These are phyloP conservation scores for Monosporascus sp. DNA, from an alignment of 2,329 filamentous ascomycete genomes.

Conservation along the genomic window DNA sequence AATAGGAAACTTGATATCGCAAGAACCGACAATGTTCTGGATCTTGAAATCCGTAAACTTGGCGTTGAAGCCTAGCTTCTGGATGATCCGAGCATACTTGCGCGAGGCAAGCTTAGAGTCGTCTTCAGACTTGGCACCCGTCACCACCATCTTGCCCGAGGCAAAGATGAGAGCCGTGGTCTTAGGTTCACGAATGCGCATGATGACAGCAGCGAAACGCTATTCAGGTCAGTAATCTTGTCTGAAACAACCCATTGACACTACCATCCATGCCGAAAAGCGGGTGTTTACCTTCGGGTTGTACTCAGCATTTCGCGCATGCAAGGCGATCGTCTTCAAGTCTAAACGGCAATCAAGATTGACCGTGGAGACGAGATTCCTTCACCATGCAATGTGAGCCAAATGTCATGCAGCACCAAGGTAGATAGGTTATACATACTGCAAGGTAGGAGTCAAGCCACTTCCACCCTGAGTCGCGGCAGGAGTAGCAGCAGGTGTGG, in stretches of 20 bases:
- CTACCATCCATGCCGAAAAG: background rate
- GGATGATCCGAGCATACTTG: slow-evolving; percentile 98
- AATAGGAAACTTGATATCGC: slow-evolving; percentile 99
- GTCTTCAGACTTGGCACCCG: slow-evolving; percentile 95
- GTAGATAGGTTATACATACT: slow-evolving; percentile 71
- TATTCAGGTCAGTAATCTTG: slow-evolving; percentile 37
- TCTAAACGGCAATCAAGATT: slow-evolving; percentile 97
- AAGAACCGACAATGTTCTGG: slow-evolving; percentile 97
- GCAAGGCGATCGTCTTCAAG: slow-evolving; percentile 96
- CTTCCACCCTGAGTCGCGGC: slow-evolving; percentile 76
- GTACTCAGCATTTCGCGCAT: slow-evolving; percentile 97
- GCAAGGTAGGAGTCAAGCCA: slow-evolving; percentile 87
- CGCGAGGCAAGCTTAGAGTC: slow-evolving; percentile 94
- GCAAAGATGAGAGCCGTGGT: slow-evolving; percentile 98
- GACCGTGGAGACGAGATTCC: slow-evolving; percentile 98
- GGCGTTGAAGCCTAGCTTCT: slow-evolving; percentile 98
- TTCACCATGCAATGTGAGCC: slow-evolving; percentile 55
- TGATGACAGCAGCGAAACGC: slow-evolving; percentile 99
- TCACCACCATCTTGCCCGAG: slow-evolving; percentile 98
- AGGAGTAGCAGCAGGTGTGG: slow-evolving; percentile 88
- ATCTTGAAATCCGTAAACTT: slow-evolving; percentile 99
- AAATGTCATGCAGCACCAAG: slow-evolving; percentile 33
- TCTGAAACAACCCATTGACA: slow-evolving; percentile 4
- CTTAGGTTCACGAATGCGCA: slow-evolving; percentile 99
- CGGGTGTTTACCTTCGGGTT: slow-evolving; percentile 79